These are phyloP conservation scores for Exophiala viscosa DNA, from an alignment of 2,329 filamentous ascomycete species.

Conservation along the genomic window DNA sequence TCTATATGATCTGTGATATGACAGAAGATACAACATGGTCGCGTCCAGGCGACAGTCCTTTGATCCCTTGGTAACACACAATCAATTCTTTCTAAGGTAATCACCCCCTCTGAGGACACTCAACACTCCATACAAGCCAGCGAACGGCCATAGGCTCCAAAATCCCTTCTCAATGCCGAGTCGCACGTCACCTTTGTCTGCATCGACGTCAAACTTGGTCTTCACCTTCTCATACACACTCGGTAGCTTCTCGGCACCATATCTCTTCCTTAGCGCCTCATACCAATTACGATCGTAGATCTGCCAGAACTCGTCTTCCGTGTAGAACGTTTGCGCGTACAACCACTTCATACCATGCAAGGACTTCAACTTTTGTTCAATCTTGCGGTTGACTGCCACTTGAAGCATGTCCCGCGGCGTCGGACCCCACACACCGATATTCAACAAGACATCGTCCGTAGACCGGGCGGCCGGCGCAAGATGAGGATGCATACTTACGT, in stretches of 20 bases:
- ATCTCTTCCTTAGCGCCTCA: constrained; percentile 38
- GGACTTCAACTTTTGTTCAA: constrained; percentile 66
- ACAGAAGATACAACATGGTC: too few relatives aligned
- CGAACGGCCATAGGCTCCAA: constrained; percentile 26
- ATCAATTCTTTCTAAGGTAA: constrained; percentile 23
- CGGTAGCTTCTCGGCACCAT: constrained; percentile 35
- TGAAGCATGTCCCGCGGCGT: constrained; percentile 54
- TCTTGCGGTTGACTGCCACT: constrained; percentile 68
- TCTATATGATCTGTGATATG: too few relatives aligned
- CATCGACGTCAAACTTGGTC: constrained; percentile 23
- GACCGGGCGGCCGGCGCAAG: background rate
- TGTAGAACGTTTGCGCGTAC: constrained; percentile 81
- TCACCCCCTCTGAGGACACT: constrained; percentile 26
- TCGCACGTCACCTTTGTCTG: constrained; percentile 26
- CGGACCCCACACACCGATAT: constrained; percentile 73
- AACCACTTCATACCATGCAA: constrained; percentile 81
- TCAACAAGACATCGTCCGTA: constrained; percentile 40
- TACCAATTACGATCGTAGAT: constrained; percentile 41
- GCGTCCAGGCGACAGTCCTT: background rate
- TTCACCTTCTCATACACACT: constrained; percentile 39
- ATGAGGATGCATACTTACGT: constrained; percentile 20
- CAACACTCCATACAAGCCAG: constrained; percentile 25
- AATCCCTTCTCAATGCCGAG: constrained; percentile 20
- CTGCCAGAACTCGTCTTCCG: constrained; percentile 50
- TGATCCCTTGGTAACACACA: background rate